These are phyloP conservation scores for Pezicula neosporulosa DNA, from an alignment of 2,329 filamentous ascomycete genomes.

Conservation along the genomic window DNA sequence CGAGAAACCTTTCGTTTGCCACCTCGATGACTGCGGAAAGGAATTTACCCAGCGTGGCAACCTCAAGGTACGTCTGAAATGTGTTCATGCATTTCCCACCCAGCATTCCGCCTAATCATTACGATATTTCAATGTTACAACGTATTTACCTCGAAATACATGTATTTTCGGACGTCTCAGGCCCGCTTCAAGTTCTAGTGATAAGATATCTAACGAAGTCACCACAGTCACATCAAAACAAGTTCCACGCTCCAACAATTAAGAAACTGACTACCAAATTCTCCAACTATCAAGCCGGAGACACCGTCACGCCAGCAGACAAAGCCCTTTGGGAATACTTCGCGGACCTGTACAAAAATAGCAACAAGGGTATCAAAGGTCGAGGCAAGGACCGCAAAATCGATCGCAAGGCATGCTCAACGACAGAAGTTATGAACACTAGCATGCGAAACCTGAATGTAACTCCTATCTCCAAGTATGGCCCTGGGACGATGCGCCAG, in stretches of 20 bases:
- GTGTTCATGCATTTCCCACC: neutral
- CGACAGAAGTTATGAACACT: slow-evolving; percentile 4
- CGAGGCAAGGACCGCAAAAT: slow-evolving; percentile 81
- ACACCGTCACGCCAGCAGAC: slow-evolving; percentile 63
- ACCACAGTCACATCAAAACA: slow-evolving; percentile 81
- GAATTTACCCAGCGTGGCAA: slow-evolving; percentile 89
- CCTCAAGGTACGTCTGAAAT: slow-evolving; percentile 62
- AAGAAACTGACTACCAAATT: slow-evolving; percentile 69
- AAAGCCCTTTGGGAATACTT: slow-evolving; percentile 83
- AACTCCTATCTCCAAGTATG: neutral
- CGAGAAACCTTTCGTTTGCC: slow-evolving; percentile 76
- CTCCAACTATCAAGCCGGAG: slow-evolving; percentile 55
- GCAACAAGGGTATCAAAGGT: slow-evolving; percentile 97
- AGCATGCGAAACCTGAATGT: slow-evolving; percentile 9
- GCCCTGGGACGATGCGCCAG: neutral
- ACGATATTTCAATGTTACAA: neutral
- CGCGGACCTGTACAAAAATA: slow-evolving; percentile 87
- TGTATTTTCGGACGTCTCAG: neutral
- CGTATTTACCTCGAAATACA: neutral
- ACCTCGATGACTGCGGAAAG: slow-evolving; percentile 80
- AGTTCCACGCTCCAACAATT: slow-evolving; percentile 79
- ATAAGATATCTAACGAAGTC: slow-evolving; percentile 6
- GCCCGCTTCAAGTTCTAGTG: slow-evolving; percentile 1
- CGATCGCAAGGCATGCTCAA: slow-evolving; percentile 56
- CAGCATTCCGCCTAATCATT: neutral